Base-by-base conservation (phyloP, 192 early-diverging fungal species). In the Backusella tarrabulga region DNA sequence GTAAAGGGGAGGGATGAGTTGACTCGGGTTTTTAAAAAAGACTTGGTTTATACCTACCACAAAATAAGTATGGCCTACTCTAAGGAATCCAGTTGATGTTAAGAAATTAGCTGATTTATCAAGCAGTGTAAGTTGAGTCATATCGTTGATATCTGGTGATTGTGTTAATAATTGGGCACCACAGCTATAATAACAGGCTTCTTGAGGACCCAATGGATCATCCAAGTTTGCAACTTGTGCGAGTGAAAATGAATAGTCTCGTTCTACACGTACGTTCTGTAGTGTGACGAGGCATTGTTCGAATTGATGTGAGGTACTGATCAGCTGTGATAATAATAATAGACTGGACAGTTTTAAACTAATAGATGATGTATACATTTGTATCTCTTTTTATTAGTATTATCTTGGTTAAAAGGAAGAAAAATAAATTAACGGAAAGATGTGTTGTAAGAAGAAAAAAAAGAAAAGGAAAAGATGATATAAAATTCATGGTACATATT, bases 171-270 rank as follows among this genome's bases (percentile, higher is more conserved):
- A 40, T 17, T 32, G 69, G 12, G 21, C 69, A 9, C 76, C 68
- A 36, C 69, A 77, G 11, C 76, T 69, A 44, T 71, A 72, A 26
- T 77, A 77, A n/a, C 76, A 77, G 12, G 76, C 46, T 72, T 77
- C 56, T 46, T 50, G 69, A 21, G 34, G 34, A 19, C 41, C 44
- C 9, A 44, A 12, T 15, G 38, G 29, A 5, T 41, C 21, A 8
- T 36, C 35, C 26, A 26, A 3, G n/a, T 77, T 36, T 14, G 50
- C 75, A 2, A 77, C 54, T 12, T 46, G 12, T 34, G 76, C 76
- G 17, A 77, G n/a, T 29, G 76, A 70, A 35, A 77, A 77, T 0
- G 68, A 63, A 15, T 72, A 72, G 6, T 77, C 44, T 42, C n/a
- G 9, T 11, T 41, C 29, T 56, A 36, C 67, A 5, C 35, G 21